These are phyloP conservation scores for Sarocladiaceae sp. DNA, from an alignment of 2,329 filamentous ascomycete species.

Conservation along the genomic window DNA sequence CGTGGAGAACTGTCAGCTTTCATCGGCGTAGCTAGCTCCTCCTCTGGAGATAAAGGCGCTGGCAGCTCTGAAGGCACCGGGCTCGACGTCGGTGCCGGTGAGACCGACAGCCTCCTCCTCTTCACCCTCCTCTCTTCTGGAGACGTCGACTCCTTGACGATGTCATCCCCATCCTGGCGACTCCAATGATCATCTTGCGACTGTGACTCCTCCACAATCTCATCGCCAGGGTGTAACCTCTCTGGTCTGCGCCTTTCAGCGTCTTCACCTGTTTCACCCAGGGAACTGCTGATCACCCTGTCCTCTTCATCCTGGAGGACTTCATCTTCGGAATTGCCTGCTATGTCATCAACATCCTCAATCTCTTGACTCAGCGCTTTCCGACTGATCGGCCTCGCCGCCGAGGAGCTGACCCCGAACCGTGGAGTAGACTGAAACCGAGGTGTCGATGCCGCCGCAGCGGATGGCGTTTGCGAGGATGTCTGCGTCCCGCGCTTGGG, in stretches of 20 bases:
- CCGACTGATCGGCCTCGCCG: slow-evolving; percentile 20
- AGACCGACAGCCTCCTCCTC: slow-evolving; percentile 17
- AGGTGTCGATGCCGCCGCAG: slow-evolving; percentile 13
- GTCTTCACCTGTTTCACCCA: background rate
- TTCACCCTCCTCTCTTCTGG: slow-evolving; percentile 17
- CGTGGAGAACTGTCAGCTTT: too few species aligned
- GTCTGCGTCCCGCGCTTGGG: slow-evolving; percentile 26
- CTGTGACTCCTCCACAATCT: background rate
- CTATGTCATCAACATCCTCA: slow-evolving; percentile 26
- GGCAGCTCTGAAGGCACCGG: background rate
- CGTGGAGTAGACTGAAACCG: slow-evolving; percentile 32
- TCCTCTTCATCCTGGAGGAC: slow-evolving; percentile 8
- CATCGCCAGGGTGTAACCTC: background rate
- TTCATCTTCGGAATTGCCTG: slow-evolving; percentile 14
- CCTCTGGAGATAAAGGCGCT: slow-evolving; percentile 2
- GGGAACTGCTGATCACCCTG: background rate
- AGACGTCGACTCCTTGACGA: slow-evolving; percentile 2
- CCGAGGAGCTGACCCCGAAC: slow-evolving; percentile 18
- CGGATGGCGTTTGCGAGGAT: slow-evolving; percentile 23
- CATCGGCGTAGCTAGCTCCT: too few species aligned
- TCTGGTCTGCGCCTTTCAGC: background rate
- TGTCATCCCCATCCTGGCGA: too few species aligned
- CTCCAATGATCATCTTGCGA: background rate
- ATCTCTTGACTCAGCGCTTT: slow-evolving; percentile 11
- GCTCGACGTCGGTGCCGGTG: background rate